These are phyloP conservation scores for Astraeus odoratus DNA, from an alignment of 768 basidiomycete genomes.

Conservation along the genomic window DNA sequence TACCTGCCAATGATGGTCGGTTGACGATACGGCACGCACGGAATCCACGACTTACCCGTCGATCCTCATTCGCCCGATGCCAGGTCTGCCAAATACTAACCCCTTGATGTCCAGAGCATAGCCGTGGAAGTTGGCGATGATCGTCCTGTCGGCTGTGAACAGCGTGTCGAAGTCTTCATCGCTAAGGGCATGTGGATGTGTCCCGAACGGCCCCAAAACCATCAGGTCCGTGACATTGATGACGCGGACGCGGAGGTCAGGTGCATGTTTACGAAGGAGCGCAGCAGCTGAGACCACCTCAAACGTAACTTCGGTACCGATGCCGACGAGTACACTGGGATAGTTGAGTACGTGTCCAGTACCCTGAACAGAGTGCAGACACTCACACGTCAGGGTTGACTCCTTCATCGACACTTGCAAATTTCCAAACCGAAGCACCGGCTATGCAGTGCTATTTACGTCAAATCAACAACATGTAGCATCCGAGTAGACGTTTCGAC, in stretches of 20 bases:
- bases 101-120: slow-evolving; percentile 70
- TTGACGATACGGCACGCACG: background rate
- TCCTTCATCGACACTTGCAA: slow-evolving; percentile 70
- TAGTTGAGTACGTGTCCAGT: slow-evolving; percentile 1
- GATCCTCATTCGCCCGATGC: slow-evolving; percentile 45
- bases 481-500: background rate
- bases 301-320: slow-evolving; percentile 83
- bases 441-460: slow-evolving; percentile 66
- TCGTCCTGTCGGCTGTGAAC: slow-evolving; percentile 61
- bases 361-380: background rate
- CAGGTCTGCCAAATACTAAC: slow-evolving; percentile 50
- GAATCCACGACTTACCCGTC: slow-evolving; percentile 33
- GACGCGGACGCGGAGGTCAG: slow-evolving; percentile 73
- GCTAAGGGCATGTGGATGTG: slow-evolving; percentile 70
- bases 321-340: slow-evolving; percentile 68
- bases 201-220: slow-evolving; percentile 62
- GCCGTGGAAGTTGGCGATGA: slow-evolving; percentile 83
- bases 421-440: slow-evolving; percentile 83
- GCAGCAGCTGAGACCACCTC: slow-evolving; percentile 85
- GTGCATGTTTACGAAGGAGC: slow-evolving; percentile 62
- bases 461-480: slow-evolving; percentile 4
- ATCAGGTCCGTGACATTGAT: slow-evolving; percentile 89
- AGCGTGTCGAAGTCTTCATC: slow-evolving; percentile 57
- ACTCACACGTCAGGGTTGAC: slow-evolving; percentile 63
- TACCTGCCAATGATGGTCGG: slow-evolving; percentile 31